Percentiles rank a stretch among this genome's conserved stretches.
phyloP scores from a whole-genome alignment of 805 yeast genomes.

The Hemisphaericaspora nanyangensis region DNA sequence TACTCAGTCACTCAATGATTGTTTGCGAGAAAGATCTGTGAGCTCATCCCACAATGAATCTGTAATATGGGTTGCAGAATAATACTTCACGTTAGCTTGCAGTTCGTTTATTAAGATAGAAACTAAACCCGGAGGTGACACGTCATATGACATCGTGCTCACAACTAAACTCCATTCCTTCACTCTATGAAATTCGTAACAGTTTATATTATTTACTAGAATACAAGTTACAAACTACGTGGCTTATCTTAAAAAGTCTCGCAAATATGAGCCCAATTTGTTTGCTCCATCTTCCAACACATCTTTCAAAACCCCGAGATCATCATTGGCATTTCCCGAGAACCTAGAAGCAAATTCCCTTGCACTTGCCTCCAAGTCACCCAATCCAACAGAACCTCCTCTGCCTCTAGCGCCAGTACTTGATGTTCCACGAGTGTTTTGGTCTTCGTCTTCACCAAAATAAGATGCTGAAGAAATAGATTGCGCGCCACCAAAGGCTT shows the following conservation, averaged over 20 bases:
- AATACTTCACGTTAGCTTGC: no score
- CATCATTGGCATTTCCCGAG: constrained; percentile 79
- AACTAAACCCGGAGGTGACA: no score
- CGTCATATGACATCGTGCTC: no score
- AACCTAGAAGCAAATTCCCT: constrained; percentile 65
- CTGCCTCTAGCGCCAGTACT: constrained; percentile 14
- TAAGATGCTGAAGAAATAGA: constrained; percentile 90
- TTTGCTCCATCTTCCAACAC: constrained; percentile 93
- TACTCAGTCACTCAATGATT: no score
- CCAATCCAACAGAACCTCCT: constrained; percentile 20
- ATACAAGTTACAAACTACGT: no score
- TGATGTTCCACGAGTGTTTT: constrained; percentile 3
- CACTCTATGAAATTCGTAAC: no score
- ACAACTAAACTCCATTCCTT: no score
- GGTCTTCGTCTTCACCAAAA: constrained; percentile 77
- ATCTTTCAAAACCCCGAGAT: constrained; percentile 81
- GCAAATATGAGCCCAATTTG: constrained; percentile 76
- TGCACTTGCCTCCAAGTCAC: constrained; percentile 54
- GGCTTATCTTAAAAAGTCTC: constrained; percentile 76
- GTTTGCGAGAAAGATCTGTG: no score
- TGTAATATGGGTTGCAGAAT: no score
- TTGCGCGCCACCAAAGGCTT: constrained; percentile 78
- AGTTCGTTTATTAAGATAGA: no score
- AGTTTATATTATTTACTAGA: no score
- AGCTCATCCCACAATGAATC: no score